phyloP scores from a whole-genome alignment of 2,329 filamentous ascomycete species.

The Aureobasidium sp. region DNA sequence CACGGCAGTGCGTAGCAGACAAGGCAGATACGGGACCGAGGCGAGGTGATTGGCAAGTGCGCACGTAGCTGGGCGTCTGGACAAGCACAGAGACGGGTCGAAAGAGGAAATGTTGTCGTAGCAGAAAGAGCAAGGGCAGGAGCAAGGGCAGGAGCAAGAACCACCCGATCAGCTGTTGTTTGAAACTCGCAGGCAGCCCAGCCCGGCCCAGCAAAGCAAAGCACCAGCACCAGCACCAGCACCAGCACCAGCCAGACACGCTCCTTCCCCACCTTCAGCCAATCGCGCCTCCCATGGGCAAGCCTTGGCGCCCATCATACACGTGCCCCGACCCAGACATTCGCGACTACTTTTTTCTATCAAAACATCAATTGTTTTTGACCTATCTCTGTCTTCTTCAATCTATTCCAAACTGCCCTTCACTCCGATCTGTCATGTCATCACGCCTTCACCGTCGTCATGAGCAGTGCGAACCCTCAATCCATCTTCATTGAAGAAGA shows the following conservation, averaged over 20 bases:
- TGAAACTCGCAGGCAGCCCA: constrained; percentile 13
- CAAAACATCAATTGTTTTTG: background rate
- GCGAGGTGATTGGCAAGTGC: background rate
- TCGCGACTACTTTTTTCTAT: background rate
- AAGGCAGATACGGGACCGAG: background rate
- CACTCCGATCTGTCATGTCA: background rate
- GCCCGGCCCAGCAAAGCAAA: background rate
- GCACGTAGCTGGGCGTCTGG: background rate
- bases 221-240: too few species aligned
- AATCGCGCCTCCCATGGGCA: background rate
- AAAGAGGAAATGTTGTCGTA: background rate
- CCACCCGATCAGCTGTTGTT: constrained; percentile 10
- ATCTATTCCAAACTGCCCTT: background rate
- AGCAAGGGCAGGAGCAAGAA: too few species aligned
- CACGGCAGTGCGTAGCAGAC: background rate
- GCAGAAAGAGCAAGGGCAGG: background rate
- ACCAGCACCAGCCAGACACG: too few species aligned
- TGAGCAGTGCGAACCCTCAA: background rate
- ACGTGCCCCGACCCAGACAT: background rate
- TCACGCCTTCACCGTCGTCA: background rate
- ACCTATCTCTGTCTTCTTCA: background rate
- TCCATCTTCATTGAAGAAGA: background rate
- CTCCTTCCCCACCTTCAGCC: constrained; percentile 4
- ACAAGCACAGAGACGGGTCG: background rate
- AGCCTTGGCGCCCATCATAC: background rate